A percentile compares a stretch with the other conserved stretches of the same genome.
These are phyloP conservation scores for Russula vinacea DNA, from an alignment of 768 basidiomycete species.

Conservation along the genomic window DNA sequence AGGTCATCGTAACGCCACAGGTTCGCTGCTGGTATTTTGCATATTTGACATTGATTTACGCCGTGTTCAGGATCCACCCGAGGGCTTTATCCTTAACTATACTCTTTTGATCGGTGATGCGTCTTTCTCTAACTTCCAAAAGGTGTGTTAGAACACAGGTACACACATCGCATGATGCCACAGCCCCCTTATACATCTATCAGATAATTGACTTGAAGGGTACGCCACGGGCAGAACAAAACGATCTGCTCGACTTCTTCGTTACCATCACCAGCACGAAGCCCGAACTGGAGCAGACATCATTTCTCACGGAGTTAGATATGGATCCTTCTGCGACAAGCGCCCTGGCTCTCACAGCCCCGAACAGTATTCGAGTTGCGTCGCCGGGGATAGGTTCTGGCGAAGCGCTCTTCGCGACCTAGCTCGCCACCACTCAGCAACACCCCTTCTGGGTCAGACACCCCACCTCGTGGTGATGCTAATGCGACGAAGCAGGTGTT, in stretches of 20 bases:
- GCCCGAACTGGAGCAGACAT: conserved; percentile 80
- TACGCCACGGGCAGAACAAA: conserved; percentile 80
- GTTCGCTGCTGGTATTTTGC: conserved; percentile 44
- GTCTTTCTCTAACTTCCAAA: conserved; percentile 97
- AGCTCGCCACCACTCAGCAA: conserved; percentile 62
- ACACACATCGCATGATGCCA: not conserved
- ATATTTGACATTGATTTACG: conserved; percentile 15
- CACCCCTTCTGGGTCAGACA: conserved; percentile 59
- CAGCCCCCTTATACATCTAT: not conserved
- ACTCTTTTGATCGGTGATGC: conserved; percentile 91
- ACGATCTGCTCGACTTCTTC: conserved; percentile 87
- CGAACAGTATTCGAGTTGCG: conserved; percentile 59
- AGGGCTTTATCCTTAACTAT: conserved; percentile 95
- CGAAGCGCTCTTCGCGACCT: conserved; percentile 62
- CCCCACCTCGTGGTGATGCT: conserved; percentile 43
- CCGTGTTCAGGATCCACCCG: conserved; percentile 71
- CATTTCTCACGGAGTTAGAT: conserved; percentile 90
- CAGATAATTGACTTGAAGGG: conserved; percentile 96
- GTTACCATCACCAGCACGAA: conserved; percentile 91
- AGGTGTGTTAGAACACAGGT: conserved; percentile 47
- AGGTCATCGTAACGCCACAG: conserved; percentile 91
- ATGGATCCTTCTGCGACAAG: conserved; percentile 77
- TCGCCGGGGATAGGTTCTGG: conserved; percentile 41
- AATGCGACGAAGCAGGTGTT: conserved; percentile 65
- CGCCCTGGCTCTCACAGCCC: conserved; percentile 56